A percentile compares a stretch with the other conserved stretches of the same genome.
phyloP scores from a whole-genome alignment of 495 filamentous ascomycete genomes.

The Corynascus novoguineensis region DNA sequence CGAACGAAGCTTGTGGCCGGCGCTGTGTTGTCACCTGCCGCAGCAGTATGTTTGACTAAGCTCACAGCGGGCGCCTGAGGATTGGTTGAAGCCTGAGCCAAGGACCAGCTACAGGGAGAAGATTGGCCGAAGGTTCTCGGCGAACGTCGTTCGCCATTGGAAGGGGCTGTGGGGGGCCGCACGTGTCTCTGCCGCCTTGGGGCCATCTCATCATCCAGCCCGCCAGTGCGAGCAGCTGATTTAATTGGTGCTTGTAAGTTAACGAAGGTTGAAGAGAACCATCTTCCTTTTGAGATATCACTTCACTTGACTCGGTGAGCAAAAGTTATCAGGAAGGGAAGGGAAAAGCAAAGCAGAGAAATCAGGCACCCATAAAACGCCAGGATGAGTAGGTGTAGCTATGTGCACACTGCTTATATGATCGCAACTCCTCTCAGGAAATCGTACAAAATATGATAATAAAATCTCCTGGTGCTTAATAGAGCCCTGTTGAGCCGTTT shows the following conservation, averaged over 20 bases:
- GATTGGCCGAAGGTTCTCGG: not conserved
- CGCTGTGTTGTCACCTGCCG: slow-evolving; percentile 4
- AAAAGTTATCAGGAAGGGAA: too few relatives aligned
- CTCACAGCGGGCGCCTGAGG: not conserved
- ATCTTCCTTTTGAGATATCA: too few relatives aligned
- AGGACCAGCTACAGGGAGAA: not conserved
- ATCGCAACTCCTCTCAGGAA: too few relatives aligned
- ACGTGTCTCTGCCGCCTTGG: not conserved
- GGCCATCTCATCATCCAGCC: not conserved
- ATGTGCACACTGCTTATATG: too few relatives aligned
- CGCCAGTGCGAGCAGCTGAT: not conserved
- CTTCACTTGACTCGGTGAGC: too few relatives aligned
- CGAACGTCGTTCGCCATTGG: not conserved
- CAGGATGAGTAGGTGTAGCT: too few relatives aligned
- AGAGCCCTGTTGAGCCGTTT: too few relatives aligned
- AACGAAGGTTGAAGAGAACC: too few relatives aligned
- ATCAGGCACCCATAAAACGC: too few relatives aligned
- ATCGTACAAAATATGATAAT: too few relatives aligned
- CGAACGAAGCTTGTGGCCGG: not conserved
- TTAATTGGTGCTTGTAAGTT: not conserved
- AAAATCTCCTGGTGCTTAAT: too few relatives aligned
- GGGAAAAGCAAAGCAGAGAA: too few relatives aligned
- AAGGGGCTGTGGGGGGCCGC: not conserved
- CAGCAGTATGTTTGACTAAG: not conserved
- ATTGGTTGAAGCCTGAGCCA: not conserved